These are phyloP conservation scores for Xerocomus potaroensis DNA, from an alignment of 768 basidiomycete genomes.

Conservation along the genomic window DNA sequence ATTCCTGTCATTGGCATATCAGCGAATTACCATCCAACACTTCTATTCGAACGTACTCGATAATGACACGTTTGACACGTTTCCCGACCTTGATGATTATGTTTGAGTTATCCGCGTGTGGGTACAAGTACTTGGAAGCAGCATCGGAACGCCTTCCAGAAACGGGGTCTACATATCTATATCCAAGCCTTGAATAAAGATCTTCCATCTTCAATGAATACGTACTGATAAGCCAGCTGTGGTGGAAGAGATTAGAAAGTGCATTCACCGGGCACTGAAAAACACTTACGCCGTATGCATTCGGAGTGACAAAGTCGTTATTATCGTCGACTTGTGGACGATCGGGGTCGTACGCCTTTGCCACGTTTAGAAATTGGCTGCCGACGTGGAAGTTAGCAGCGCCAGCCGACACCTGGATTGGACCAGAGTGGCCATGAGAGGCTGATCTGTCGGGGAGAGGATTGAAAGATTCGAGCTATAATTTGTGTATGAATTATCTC, in stretches of 20 bases:
- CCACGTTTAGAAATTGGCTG: slow-evolving; percentile 46
- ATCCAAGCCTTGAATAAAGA: not conserved
- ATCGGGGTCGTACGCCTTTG: slow-evolving; percentile 41
- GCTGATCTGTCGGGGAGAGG: slow-evolving; percentile 8
- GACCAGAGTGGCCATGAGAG: slow-evolving; percentile 36
- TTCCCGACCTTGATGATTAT: slow-evolving; percentile 30
- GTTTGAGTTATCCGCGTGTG: slow-evolving; percentile 27
- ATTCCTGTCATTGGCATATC: slow-evolving; percentile 18
- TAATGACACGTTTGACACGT: slow-evolving; percentile 32
- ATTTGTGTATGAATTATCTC: not conserved
- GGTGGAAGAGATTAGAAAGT: not conserved
- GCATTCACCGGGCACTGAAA: not conserved
- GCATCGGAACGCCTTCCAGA: slow-evolving; percentile 33
- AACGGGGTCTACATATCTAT: slow-evolving; percentile 49
- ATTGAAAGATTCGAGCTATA: not conserved
- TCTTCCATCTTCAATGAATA: not conserved
- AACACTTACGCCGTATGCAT: slow-evolving; percentile 23
- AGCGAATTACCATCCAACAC: not conserved
- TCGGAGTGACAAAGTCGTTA: slow-evolving; percentile 37
- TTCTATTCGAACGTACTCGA: slow-evolving; percentile 28
- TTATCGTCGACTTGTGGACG: slow-evolving; percentile 42
- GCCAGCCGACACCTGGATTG: slow-evolving; percentile 22
- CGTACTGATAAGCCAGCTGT: slow-evolving; percentile 19
- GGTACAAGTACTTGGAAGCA: slow-evolving; percentile 37
- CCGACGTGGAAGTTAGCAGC: slow-evolving; percentile 15